Evolutionary conservation across 2,329 filamentous ascomycete genomes (phyloP).

Genomic region (Colletotrichum incanum): DNA sequence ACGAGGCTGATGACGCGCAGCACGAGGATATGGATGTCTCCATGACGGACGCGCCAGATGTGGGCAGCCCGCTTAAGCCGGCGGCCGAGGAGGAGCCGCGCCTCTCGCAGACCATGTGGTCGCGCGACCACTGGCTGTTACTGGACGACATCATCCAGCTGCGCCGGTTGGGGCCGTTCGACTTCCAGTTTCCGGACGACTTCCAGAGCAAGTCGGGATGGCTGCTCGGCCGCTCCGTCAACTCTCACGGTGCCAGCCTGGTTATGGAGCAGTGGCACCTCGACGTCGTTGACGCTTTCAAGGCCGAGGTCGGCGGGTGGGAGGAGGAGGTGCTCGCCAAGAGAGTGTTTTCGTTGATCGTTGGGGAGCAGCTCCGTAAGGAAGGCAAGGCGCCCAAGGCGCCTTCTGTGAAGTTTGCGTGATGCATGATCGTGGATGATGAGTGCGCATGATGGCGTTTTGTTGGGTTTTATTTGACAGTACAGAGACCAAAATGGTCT

Average conservation of each 20-base stretch:
- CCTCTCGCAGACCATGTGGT: constrained; percentile 63
- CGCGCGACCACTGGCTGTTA: constrained; percentile 67
- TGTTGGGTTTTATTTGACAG: constrained; percentile 45
- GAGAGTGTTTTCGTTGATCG: constrained; percentile 68
- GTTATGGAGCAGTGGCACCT: constrained; percentile 70
- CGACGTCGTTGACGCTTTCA: constrained; percentile 71
- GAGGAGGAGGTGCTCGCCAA: constrained; percentile 65
- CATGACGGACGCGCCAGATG: constrained; percentile 35
- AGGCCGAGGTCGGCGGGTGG: constrained; percentile 64
- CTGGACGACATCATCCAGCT: constrained; percentile 67
- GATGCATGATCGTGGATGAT: not conserved
- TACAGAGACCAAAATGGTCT: constrained; percentile 41
- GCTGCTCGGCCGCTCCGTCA: constrained; percentile 66
- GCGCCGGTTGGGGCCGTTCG: constrained; percentile 60
- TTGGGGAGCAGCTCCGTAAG: constrained; percentile 63
- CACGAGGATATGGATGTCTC: constrained; percentile 32
- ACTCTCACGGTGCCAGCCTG: constrained; percentile 63
- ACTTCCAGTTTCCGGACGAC: constrained; percentile 51
- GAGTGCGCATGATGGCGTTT: constrained; percentile 14
- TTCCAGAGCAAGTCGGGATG: constrained; percentile 51
- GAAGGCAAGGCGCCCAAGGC: constrained; percentile 25
- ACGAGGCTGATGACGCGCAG: constrained; percentile 45
- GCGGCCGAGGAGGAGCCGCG: constrained; percentile 15
- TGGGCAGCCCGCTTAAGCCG: constrained; percentile 2
- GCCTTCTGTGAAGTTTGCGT: constrained; percentile 32